phyloP scores from a whole-genome alignment of 495 filamentous ascomycete species.

The Massariosphaeria phaeospora region DNA sequence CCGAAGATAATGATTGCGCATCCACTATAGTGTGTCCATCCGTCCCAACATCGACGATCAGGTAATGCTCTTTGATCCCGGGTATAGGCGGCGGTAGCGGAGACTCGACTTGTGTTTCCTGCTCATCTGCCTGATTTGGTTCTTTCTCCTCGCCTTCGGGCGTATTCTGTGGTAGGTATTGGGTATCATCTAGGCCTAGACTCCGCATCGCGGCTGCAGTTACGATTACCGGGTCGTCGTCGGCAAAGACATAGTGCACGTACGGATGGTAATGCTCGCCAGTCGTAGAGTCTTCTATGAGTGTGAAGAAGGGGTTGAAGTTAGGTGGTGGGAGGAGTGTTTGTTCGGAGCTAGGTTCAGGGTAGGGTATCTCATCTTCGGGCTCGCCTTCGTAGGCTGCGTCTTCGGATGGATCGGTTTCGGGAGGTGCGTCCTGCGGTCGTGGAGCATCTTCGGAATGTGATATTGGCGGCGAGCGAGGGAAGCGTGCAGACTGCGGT shows the following conservation, averaged over 20 bases:
- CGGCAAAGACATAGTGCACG: constrained; percentile 75
- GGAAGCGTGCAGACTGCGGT: constrained; percentile 31
- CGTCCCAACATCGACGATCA: constrained; percentile 38
- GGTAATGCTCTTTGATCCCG: constrained; percentile 35
- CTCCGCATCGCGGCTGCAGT: constrained; percentile 35
- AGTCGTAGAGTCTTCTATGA: constrained; percentile 53
- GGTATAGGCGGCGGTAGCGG: constrained; percentile 28
- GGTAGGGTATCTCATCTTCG: constrained; percentile 29
- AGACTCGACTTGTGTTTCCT: constrained; percentile 14
- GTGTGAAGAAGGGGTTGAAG: constrained; percentile 63
- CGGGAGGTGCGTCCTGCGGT: constrained; percentile 46
- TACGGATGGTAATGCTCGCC: constrained; percentile 66
- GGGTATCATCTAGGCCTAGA: constrained; percentile 31
- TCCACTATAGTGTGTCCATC: constrained; percentile 36
- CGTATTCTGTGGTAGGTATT: constrained; percentile 8
- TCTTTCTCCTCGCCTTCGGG: constrained; percentile 7
- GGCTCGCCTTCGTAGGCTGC: constrained; percentile 10
- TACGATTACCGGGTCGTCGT: constrained; percentile 40
- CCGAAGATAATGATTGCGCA: constrained; percentile 35
- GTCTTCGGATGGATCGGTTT: constrained; percentile 40
- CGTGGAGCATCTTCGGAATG: constrained; percentile 30
- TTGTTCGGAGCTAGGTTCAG: constrained; percentile 32
- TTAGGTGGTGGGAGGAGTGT: constrained; percentile 40
- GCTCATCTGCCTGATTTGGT: not conserved
- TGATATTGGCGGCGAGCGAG: constrained; percentile 28